phyloP scores from a whole-genome alignment of 768 basidiomycete species.

The Boletus rex-veris region DNA sequence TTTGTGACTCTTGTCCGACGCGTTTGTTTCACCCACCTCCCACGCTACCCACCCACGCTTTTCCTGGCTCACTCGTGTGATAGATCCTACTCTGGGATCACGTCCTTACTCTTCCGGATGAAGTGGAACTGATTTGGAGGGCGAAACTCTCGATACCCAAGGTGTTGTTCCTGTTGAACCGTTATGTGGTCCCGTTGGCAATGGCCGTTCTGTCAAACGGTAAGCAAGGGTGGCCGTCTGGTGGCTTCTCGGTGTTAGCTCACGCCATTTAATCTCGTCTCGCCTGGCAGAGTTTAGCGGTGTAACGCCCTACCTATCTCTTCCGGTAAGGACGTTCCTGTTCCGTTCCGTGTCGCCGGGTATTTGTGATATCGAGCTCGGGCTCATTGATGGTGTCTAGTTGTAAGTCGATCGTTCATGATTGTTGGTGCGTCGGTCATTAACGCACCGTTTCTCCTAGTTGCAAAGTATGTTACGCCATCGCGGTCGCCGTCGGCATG shows the following conservation, averaged over 20 bases:
- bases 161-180: slow-evolving; percentile 33
- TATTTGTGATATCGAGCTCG: not conserved
- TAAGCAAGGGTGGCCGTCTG: slow-evolving; percentile 11
- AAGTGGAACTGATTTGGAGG: slow-evolving; percentile 33
- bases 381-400: slow-evolving; percentile 3
- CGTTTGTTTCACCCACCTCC: not conserved
- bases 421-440: not conserved
- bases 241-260: not conserved
- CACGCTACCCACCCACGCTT: not conserved
- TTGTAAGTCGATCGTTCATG: slow-evolving; percentile 11
- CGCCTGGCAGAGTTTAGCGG: slow-evolving; percentile 24
- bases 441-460: slow-evolving; percentile 11
- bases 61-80: not conserved
- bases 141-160: slow-evolving; percentile 29
- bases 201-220: slow-evolving; percentile 32
- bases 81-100: slow-evolving; percentile 36
- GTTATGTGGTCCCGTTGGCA: slow-evolving; percentile 30
- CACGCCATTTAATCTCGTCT: not conserved
- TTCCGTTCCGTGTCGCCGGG: too few species aligned
- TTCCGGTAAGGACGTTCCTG: slow-evolving; percentile 10
- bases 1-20: not conserved
- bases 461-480: slow-evolving; percentile 22
- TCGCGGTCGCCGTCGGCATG: slow-evolving; percentile 31
- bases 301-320: slow-evolving; percentile 4
- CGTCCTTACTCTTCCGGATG: slow-evolving; percentile 32